Evolutionary conservation across 1,284 basidiomycete genomes (phyloP).

Genomic region (Microbotryomycetes sp.): DNA sequence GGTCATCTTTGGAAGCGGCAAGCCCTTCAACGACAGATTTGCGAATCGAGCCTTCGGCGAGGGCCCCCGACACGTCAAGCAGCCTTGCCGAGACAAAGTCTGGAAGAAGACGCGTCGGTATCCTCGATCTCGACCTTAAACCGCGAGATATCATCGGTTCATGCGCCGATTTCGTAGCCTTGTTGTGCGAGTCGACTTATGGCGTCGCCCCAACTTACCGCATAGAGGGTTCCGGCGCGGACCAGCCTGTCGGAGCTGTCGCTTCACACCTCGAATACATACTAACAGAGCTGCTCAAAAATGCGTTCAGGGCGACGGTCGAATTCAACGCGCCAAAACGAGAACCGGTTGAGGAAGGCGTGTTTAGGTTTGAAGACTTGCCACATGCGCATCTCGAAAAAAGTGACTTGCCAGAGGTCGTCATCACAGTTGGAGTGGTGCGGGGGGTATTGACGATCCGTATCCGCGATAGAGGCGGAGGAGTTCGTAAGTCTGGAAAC

Average conservation of each 20-base stretch:
- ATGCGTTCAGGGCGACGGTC: slow-evolving; percentile 82
- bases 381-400: slow-evolving; percentile 27
- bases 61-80: slow-evolving; percentile 21
- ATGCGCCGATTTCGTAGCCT: slow-evolving; percentile 70
- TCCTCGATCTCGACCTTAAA: slow-evolving; percentile 62
- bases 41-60: slow-evolving; percentile 28
- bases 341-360: slow-evolving; percentile 19
- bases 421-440: slow-evolving; percentile 39
- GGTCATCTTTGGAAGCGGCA: neutral
- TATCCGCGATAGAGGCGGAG: slow-evolving; percentile 77
- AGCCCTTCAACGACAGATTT: neutral
- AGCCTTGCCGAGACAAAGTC: slow-evolving; percentile 37
- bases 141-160: slow-evolving; percentile 63
- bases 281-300: slow-evolving; percentile 64
- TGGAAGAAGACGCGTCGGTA: slow-evolving; percentile 49
- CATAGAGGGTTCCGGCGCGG: slow-evolving; percentile 53
- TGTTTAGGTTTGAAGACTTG: slow-evolving; percentile 29
- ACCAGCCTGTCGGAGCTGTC: slow-evolving; percentile 55
- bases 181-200: slow-evolving; percentile 77
- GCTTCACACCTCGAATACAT: slow-evolving; percentile 86
- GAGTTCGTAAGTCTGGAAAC: slow-evolving; percentile 49
- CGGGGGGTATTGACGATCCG: slow-evolving; percentile 62
- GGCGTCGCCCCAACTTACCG: slow-evolving; percentile 60
- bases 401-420: slow-evolving; percentile 37
- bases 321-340: slow-evolving; percentile 47